Conservation (phyloP, 495 filamentous ascomycete species). For the Saxophila tyrrhenica region DNA sequence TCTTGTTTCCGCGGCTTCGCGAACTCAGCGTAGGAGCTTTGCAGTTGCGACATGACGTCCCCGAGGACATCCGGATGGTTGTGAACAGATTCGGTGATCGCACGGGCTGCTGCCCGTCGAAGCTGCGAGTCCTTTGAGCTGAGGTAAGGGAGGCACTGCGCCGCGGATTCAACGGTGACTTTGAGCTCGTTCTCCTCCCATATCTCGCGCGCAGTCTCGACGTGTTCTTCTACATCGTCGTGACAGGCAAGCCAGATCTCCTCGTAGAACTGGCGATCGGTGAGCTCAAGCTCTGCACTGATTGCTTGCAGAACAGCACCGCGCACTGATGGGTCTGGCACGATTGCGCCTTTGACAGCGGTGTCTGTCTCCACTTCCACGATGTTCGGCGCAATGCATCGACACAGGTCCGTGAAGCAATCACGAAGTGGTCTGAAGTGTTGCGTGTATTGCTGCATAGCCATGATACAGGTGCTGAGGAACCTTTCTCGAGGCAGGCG, state of each 20-base stretch:
- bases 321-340: slow-evolving; percentile 65
- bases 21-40: slow-evolving; percentile 59
- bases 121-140: slow-evolving; percentile 66
- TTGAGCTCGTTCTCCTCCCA: slow-evolving; percentile 90
- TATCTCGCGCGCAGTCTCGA: slow-evolving; percentile 68
- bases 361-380: slow-evolving; percentile 53
- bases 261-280: slow-evolving; percentile 68
- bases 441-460: slow-evolving; percentile 81
- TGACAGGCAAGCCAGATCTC: slow-evolving; percentile 91
- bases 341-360: slow-evolving; percentile 62
- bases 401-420: slow-evolving; percentile 70
- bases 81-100: slow-evolving; percentile 61
- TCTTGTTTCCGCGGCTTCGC: slow-evolving; percentile 70
- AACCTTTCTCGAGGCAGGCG: slow-evolving; percentile 66
- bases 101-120: slow-evolving; percentile 68
- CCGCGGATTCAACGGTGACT: slow-evolving; percentile 50
- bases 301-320: slow-evolving; percentile 85
- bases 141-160: slow-evolving; percentile 64
- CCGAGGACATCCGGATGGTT: slow-evolving; percentile 44
- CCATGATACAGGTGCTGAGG: slow-evolving; percentile 53
- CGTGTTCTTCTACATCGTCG: slow-evolving; percentile 81
- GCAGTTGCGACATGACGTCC: slow-evolving; percentile 48
- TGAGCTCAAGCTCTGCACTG: slow-evolving; percentile 81
- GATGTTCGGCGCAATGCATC: slow-evolving; percentile 68
- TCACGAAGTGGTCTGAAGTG: slow-evolving; percentile 94